Evolutionary conservation across 257 asterid genomes (phyloP).

Genomic region (Solanum ossicruentum): DNA sequence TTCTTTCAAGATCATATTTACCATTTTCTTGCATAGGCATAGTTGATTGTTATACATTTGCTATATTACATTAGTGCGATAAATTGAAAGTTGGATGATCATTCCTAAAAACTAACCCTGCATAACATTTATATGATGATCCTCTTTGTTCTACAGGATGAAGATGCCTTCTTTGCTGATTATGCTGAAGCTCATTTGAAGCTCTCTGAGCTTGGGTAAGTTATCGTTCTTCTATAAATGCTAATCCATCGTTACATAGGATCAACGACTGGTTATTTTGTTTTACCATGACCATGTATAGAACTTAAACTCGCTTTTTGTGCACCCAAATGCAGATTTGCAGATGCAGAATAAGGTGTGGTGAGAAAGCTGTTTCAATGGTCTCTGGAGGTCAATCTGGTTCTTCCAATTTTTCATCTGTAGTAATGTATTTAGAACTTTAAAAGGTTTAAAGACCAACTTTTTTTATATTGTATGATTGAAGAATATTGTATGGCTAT

Average conservation of each 20-base stretch:
- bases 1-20: background rate
- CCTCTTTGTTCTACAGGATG: conserved; percentile 30
- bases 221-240: background rate
- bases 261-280: background rate
- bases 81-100: background rate
- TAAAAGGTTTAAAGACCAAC: background rate
- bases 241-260: background rate
- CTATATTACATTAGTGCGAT: background rate
- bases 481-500: background rate
- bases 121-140: too few species aligned
- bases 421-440: background rate
- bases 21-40: background rate
- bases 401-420: background rate
- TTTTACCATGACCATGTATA: background rate
- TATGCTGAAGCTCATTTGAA: conserved; percentile 74
- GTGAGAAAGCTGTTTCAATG: background rate
- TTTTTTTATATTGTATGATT: background rate
- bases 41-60: too few species aligned
- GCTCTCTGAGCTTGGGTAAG: conserved; percentile 83
- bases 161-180: conserved; percentile 75
- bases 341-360: background rate
- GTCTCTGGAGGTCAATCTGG: background rate
- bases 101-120: background rate
- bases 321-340: background rate
- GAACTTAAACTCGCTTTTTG: background rate